A percentile compares a stretch with the other conserved stretches of the same genome.
These are phyloP conservation scores for Smallanthus sonchifolius DNA, from an alignment of 129 eudicot species.

Conservation along the genomic window DNA sequence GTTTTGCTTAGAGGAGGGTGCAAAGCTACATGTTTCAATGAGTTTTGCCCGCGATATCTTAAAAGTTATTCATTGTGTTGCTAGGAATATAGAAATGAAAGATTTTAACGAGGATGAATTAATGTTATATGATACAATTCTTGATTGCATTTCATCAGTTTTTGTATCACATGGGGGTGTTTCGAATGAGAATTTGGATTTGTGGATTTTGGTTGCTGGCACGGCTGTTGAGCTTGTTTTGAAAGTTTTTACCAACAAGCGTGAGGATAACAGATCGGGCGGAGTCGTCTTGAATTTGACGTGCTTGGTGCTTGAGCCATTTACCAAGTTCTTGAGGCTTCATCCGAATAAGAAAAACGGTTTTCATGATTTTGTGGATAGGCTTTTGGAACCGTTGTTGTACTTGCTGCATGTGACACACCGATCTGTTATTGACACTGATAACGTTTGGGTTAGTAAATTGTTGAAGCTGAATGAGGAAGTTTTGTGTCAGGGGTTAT, in stretches of 20 bases:
- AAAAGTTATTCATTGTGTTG: conserved; percentile 59
- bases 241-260: conserved; percentile 29
- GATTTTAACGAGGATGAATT: conserved; percentile 25
- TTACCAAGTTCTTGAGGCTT: conserved; percentile 64
- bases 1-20: conserved; percentile 64
- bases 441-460: conserved; percentile 25
- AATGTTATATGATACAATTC: conserved; percentile 40
- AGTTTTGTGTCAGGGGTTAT: conserved; percentile 73
- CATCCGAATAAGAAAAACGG: conserved; percentile 72
- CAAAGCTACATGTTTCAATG: conserved; percentile 38
- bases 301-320: conserved; percentile 68
- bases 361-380: conserved; percentile 66
- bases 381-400: conserved; percentile 74
- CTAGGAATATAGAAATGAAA: conserved; percentile 27
- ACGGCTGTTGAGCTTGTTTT: conserved; percentile 50
- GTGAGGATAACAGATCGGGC: conserved; percentile 30
- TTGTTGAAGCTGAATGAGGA: conserved; percentile 57
- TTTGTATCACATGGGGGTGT: conserved; percentile 70
- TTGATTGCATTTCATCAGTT: conserved; percentile 50
- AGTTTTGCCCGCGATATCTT: conserved; percentile 55
- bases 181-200: conserved; percentile 66
- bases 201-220: conserved; percentile 57
- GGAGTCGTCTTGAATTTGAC: conserved; percentile 42
- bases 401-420: conserved; percentile 45
- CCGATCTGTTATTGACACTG: conserved; percentile 9